Evolutionary conservation across 2,329 filamentous ascomycete genomes (phyloP).

Genomic region (Talaromyces sp.): DNA sequence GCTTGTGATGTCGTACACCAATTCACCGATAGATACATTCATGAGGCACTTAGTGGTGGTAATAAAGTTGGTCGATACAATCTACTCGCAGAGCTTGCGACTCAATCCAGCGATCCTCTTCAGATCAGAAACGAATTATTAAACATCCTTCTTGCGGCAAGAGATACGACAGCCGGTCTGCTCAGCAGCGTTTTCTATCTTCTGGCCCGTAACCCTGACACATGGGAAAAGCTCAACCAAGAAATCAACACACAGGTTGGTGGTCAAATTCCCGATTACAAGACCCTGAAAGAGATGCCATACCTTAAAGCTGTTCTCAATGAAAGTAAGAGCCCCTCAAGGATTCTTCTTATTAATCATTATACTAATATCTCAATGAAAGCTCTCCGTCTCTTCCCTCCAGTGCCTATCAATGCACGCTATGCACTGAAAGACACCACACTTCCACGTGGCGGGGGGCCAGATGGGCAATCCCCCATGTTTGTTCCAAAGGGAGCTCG

Average conservation of each 20-base stretch:
- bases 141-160: not conserved
- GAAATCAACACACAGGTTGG: not conserved
- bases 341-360: too few relatives aligned
- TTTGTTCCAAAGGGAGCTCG: not conserved
- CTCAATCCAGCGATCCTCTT: not conserved
- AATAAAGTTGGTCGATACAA: not conserved
- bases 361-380: not conserved
- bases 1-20: not conserved
- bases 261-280: not conserved
- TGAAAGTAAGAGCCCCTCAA: not conserved
- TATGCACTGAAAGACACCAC: not conserved
- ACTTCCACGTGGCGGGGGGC: not conserved
- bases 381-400: not conserved
- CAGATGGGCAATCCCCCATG: not conserved
- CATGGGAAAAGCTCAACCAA: not conserved
- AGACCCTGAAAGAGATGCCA: not conserved
- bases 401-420: not conserved
- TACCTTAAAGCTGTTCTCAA: not conserved
- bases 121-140: not conserved
- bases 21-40: slow-evolving; percentile 1
- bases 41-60: not conserved
- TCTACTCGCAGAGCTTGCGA: not conserved
- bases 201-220: not conserved
- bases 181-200: slow-evolving; percentile 5
- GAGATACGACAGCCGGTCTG: slow-evolving; percentile 1